Evolutionary conservation across 768 basidiomycete genomes (phyloP), one percentile per base, ranked within the genome.

Genomic region (Russula vinacea): DNA sequence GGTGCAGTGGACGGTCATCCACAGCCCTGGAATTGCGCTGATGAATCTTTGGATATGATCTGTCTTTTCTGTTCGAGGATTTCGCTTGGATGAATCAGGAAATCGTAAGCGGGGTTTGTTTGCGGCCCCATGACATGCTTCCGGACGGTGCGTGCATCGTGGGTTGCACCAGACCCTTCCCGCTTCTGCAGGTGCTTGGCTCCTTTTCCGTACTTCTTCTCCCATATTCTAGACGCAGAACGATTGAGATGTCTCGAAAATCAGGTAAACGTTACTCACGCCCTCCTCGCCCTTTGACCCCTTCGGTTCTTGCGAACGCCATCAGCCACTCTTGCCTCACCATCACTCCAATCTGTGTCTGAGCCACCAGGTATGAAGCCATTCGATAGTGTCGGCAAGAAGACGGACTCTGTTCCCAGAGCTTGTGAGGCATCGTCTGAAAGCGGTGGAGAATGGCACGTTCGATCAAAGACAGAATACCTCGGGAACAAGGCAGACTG

Each of bases 261-360:
- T 44, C 33, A 49, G 22, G 42, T 47, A 45, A 39, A 44, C 56
- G 5, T 11, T 13, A 88, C 95, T 83, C 74, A 97, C 97, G 90
- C 91, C 77, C 89, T 81, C 64, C 97, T 80, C n/a, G 96, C 96
- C 55, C 94, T 78, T 74, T 99, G 97, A 35, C 96, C 97, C 44
- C 94, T 81, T 60, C 96, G 78, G 70, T 99, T 98, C 78, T 86
- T 87, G 53, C 79, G 75, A 1, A 72, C 74, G 29, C 78, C 76
- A 44, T 85, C 85, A 17, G 77, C 82, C 35, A 78, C 78, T 26
- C 77, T 80, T 40, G 76, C 78, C 67, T 88, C 90, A 24, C 75
- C 79, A 64, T 89, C 88, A 71, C 88, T 85, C 65, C 84, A 79
- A 69, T 96, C 94, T 29, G 84, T 89, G 65, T 85, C 86, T 22